Conservation (phyloP, 2,329 filamentous ascomycete species). For the Daldinia sp. region DNA sequence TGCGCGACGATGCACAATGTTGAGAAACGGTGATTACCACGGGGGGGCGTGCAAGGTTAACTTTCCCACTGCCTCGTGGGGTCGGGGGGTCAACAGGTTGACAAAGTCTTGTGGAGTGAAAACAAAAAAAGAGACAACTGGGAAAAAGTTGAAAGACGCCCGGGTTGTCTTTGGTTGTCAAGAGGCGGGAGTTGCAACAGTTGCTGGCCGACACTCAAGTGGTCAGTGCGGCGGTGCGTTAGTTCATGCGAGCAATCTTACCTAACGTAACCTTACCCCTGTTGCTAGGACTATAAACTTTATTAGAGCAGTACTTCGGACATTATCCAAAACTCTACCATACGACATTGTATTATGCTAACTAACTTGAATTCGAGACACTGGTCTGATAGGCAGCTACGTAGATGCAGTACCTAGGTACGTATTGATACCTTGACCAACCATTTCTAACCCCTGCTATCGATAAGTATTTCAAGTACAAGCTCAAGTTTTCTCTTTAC, state of each 20-base stretch:
- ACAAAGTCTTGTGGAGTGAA: conserved; percentile 23
- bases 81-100: neutral
- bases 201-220: conserved; percentile 13
- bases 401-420: neutral
- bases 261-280: neutral
- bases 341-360: neutral
- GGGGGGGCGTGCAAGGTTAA: conserved; percentile 21
- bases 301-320: neutral
- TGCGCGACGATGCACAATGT: conserved; percentile 31
- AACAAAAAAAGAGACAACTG: conserved; percentile 13
- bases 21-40: neutral
- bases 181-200: conserved; percentile 20
- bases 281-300: neutral
- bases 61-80: conserved; percentile 12
- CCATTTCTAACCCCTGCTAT: no score
- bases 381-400: neutral
- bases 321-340: no score
- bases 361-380: neutral
- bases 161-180: conserved; percentile 17
- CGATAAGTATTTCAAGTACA: no score
- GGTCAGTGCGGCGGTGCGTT: conserved; percentile 19
- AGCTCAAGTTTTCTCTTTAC: no score
- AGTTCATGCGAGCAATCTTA: conserved; percentile 24
- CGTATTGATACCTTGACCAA: no score
- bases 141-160: conserved; percentile 15